A percentile compares a stretch with the other conserved stretches of the same genome.
Evolutionary conservation across 1,284 basidiomycete species (phyloP).

Genomic region (Irpex rosettiformis): DNA sequence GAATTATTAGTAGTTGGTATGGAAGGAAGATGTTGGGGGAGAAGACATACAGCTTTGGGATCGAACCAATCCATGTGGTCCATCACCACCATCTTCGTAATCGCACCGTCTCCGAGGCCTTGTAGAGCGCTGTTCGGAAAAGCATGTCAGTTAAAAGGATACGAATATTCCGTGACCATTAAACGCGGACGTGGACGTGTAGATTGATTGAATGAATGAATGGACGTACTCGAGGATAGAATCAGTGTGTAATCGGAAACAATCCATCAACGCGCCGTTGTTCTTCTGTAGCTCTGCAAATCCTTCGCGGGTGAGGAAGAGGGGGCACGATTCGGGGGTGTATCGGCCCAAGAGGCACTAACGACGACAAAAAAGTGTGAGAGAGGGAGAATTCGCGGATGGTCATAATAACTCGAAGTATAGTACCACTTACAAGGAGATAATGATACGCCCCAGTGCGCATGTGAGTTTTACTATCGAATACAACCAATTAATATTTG

Average conservation of each 20-base stretch:
- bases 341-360: conserved; percentile 64
- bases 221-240: conserved; percentile 66
- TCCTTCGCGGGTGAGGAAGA: conserved; percentile 67
- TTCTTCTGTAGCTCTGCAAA: conserved; percentile 58
- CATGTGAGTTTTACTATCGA: conserved; percentile 14
- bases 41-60: conserved; percentile 7
- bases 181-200: background rate
- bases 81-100: conserved; percentile 75
- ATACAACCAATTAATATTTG: too few species aligned
- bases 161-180: background rate
- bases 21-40: background rate
- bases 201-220: background rate
- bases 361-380: background rate
- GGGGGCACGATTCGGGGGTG: conserved; percentile 66
- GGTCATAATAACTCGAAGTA: background rate
- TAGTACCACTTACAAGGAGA: conserved; percentile 42
- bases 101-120: conserved; percentile 47
- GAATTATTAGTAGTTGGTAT: background rate
- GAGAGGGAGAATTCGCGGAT: background rate
- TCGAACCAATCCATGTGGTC: conserved; percentile 51
- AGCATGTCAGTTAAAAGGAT: background rate
- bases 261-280: conserved; percentile 47
- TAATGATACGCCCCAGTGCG: conserved; percentile 70
- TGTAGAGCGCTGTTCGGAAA: conserved; percentile 50
- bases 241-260: conserved; percentile 78